phyloP scores from a whole-genome alignment of 1,284 basidiomycete species.

The Sporisorium sorghi region DNA sequence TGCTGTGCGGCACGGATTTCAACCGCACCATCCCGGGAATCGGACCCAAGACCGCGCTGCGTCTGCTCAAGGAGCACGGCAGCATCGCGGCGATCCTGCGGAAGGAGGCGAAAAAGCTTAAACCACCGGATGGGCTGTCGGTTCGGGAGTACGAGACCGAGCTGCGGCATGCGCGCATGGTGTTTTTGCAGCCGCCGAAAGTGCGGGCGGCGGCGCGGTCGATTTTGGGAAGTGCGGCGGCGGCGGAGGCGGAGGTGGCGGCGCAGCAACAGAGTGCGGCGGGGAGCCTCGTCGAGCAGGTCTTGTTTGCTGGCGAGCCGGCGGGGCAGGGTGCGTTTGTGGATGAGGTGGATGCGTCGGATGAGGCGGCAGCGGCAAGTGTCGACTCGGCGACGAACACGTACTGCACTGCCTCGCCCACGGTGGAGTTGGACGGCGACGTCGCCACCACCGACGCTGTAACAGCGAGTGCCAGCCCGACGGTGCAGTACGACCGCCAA shows the following conservation, averaged over 20 bases:
- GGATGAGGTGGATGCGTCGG: background rate
- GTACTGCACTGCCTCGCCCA: slow-evolving; percentile 23
- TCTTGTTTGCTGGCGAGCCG: slow-evolving; percentile 20
- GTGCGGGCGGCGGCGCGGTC: slow-evolving; percentile 41
- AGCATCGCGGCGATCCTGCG: slow-evolving; percentile 48
- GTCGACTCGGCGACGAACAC: slow-evolving; percentile 6
- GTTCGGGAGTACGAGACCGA: slow-evolving; percentile 58
- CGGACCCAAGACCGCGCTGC: slow-evolving; percentile 51
- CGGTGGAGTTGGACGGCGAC: background rate
- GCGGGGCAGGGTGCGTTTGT: no score
- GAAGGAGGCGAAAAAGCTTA: slow-evolving; percentile 36
- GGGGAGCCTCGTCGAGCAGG: slow-evolving; percentile 10
- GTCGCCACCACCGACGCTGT: background rate
- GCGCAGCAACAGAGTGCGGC: background rate
- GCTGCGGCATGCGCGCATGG: slow-evolving; percentile 50
- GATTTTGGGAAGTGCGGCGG: slow-evolving; percentile 22
- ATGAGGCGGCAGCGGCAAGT: background rate
- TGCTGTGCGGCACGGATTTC: slow-evolving; percentile 68
- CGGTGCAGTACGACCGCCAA: slow-evolving; percentile 34
- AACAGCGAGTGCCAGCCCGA: background rate
- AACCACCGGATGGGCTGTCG: slow-evolving; percentile 54
- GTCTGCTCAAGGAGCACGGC: slow-evolving; percentile 54
- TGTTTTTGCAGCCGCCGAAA: slow-evolving; percentile 59
- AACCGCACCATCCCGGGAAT: slow-evolving; percentile 65
- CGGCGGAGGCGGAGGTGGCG: slow-evolving; percentile 1